Conservation (phyloP, 495 filamentous ascomycete genomes). For the Bryoglossum gracile region DNA sequence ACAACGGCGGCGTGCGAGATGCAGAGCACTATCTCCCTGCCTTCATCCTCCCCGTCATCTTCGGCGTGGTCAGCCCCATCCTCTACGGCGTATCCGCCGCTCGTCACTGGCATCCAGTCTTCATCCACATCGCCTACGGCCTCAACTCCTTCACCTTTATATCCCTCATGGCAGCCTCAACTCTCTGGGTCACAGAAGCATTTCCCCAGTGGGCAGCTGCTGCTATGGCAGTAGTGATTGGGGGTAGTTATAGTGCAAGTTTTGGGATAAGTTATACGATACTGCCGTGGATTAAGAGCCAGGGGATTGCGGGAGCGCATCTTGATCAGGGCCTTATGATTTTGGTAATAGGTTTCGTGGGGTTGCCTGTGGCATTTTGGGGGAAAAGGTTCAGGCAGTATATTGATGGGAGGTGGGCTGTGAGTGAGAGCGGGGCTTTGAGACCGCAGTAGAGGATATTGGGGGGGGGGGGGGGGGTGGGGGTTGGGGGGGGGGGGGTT, state of each 20-base stretch:
- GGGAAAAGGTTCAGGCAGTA: constrained; percentile 9
- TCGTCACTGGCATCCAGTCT: not conserved
- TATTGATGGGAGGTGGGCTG: constrained; percentile 5
- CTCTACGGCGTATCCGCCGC: constrained; percentile 6
- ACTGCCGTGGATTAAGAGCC: constrained; percentile 2
- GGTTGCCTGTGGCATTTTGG: constrained; percentile 8
- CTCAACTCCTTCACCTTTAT: constrained; percentile 10
- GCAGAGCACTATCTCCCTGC: constrained; percentile 17
- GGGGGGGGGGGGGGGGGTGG: too few species aligned
- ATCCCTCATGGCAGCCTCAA: constrained; percentile 2
- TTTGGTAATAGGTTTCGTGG: not conserved
- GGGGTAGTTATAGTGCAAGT: constrained; percentile 6
- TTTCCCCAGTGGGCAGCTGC: constrained; percentile 15
- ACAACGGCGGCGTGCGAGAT: constrained; percentile 9
- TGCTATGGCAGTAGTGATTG: not conserved
- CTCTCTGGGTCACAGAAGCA: constrained; percentile 15
- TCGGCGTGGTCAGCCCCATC: not conserved
- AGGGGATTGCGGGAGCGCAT: constrained; percentile 1
- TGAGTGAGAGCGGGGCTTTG: not conserved
- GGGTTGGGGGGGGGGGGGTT: too few species aligned
- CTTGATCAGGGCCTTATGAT: constrained; percentile 1
- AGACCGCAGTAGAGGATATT: constrained; percentile 9
- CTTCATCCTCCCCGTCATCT: constrained; percentile 7
- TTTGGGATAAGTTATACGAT: constrained; percentile 13
- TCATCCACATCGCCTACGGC: constrained; percentile 4